These are phyloP conservation scores for Cronartium quercuum DNA, from an alignment of 1,284 basidiomycete genomes.

Conservation along the genomic window DNA sequence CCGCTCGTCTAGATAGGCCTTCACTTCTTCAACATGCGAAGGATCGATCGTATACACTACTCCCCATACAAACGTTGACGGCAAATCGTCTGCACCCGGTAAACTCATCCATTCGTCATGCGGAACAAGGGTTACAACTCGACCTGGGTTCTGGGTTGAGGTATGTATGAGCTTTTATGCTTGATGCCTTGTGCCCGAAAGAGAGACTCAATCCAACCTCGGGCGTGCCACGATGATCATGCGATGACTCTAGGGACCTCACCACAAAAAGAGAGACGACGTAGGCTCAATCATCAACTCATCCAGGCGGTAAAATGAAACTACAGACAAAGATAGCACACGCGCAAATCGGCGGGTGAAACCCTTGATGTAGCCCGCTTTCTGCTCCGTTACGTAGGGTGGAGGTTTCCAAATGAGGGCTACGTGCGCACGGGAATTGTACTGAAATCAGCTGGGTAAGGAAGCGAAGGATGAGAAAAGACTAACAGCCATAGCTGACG, in stretches of 20 bases:
- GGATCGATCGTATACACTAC: constrained; percentile 33
- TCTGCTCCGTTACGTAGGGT: constrained; percentile 9
- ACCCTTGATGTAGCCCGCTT: constrained; percentile 23
- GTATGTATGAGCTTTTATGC: neutral
- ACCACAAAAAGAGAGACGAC: neutral
- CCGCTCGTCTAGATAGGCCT: constrained; percentile 21
- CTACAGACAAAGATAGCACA: neutral
- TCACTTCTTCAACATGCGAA: constrained; percentile 6
- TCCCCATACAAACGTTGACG: constrained; percentile 7
- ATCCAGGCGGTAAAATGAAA: neutral
- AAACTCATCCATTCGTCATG: constrained; percentile 16
- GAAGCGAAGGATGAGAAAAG: too few species aligned
- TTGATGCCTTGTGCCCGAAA: neutral
- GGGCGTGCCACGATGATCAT: constrained; percentile 33
- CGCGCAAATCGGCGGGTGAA: constrained; percentile 29
- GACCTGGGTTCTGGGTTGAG: constrained; percentile 18
- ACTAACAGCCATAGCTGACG: neutral
- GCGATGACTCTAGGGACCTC: constrained; percentile 12
- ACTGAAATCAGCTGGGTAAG: too few species aligned
- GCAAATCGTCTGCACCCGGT: neutral
- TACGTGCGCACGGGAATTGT: too few species aligned
- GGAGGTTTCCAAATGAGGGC: constrained; percentile 36
- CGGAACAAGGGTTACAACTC: constrained; percentile 28
- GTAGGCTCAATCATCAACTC: too few species aligned
- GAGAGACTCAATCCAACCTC: constrained; percentile 3